Conservation (phyloP, 2,329 filamentous ascomycete genomes). For the Diaporthe citri region DNA sequence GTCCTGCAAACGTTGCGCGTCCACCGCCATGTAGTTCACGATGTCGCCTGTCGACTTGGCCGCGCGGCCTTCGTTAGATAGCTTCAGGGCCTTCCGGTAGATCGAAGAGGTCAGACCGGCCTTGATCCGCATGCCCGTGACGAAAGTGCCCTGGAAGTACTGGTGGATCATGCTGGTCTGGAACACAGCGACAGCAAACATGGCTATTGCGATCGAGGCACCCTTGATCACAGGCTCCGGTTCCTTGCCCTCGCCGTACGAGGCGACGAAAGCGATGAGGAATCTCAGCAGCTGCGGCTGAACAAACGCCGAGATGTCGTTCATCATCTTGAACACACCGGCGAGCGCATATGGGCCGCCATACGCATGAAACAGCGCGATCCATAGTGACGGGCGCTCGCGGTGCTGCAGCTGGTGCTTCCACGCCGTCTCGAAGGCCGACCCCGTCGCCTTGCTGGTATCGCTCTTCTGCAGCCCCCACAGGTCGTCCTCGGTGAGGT, state of each 20-base stretch:
- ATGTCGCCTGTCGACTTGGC: constrained; percentile 96
- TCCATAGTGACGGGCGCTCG: constrained; percentile 85
- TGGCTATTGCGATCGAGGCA: constrained; percentile 87
- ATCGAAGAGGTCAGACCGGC: constrained; percentile 90
- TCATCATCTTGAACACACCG: constrained; percentile 87
- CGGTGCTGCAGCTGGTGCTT: constrained; percentile 75
- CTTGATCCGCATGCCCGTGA: constrained; percentile 97
- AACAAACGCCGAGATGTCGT: constrained; percentile 86
- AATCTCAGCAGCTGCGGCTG: constrained; percentile 91
- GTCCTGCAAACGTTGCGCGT: constrained; percentile 94
- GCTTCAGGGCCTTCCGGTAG: constrained; percentile 88
- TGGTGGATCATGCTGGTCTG: constrained; percentile 95
- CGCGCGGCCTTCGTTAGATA: constrained; percentile 93
- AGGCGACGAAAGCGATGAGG: constrained; percentile 86
- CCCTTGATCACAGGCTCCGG: constrained; percentile 87
- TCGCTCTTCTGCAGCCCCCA: constrained; percentile 91
- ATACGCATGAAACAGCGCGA: constrained; percentile 86
- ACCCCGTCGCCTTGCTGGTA: constrained; percentile 80
- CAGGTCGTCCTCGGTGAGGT: constrained; percentile 91
- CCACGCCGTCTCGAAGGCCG: constrained; percentile 82
- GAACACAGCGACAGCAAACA: constrained; percentile 88
- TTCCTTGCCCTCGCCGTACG: constrained; percentile 70
- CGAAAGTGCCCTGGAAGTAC: constrained; percentile 96
- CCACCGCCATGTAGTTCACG: constrained; percentile 99
- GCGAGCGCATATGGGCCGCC: constrained; percentile 86